A percentile compares a stretch with the other conserved stretches of the same genome.
These are phyloP conservation scores for Trichoderma polysporum DNA, from an alignment of 2,329 filamentous ascomycete genomes.

Conservation along the genomic window DNA sequence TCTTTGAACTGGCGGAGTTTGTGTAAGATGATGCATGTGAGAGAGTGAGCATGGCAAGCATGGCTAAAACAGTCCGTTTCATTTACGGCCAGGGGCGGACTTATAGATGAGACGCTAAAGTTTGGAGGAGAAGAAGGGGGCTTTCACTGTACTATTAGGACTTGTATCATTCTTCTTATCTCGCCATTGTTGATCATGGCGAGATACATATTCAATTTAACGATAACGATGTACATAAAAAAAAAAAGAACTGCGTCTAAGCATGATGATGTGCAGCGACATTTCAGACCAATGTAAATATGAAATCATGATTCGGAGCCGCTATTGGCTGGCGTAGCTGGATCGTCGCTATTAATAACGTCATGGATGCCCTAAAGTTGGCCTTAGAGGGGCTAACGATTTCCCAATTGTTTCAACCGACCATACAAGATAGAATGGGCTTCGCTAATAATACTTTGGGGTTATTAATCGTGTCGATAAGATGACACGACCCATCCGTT, in stretches of 20 bases:
- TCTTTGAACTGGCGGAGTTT: constrained; percentile 25
- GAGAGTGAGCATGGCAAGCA: background rate
- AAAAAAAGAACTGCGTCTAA: background rate
- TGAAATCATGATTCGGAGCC: background rate
- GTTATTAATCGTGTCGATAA: background rate
- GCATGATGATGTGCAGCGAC: background rate
- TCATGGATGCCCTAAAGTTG: background rate
- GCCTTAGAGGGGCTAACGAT: background rate
- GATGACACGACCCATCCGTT: background rate
- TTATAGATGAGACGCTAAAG: background rate
- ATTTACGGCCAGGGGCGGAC: background rate
- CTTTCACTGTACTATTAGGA: constrained; percentile 10
- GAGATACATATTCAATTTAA: background rate
- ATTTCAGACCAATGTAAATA: background rate
- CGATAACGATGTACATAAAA: constrained; percentile 1
- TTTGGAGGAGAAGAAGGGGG: background rate
- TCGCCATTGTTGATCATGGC: background rate
- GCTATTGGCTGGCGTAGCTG: background rate
- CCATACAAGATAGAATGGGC: background rate
- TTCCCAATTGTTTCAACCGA: background rate
- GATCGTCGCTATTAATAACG: background rate
- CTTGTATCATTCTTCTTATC: background rate
- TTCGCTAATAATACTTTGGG: background rate
- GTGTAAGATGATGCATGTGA: constrained; percentile 10
- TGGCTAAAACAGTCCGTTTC: background rate